Evolutionary conservation across 805 yeast genomes (phyloP).

Genomic region (Cyberlindnera veronae): DNA sequence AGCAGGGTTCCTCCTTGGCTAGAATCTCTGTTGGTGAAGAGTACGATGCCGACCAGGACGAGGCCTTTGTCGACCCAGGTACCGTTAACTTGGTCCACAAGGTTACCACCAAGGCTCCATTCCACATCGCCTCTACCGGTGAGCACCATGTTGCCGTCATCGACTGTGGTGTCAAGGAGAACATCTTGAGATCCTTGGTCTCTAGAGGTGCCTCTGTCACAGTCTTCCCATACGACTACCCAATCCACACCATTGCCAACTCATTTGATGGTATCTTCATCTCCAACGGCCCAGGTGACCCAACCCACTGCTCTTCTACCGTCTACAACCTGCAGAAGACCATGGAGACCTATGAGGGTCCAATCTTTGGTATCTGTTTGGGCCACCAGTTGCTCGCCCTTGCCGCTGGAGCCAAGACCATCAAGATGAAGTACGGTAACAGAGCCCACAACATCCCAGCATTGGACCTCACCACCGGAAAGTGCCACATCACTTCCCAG

Average conservation of each 20-base stretch:
- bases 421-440: constrained; percentile 95
- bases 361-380: constrained; percentile 95
- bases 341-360: constrained; percentile 64
- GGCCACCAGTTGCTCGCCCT: constrained; percentile 96
- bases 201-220: constrained; percentile 95
- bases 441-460: constrained; percentile 99
- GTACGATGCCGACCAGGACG: constrained; percentile 88
- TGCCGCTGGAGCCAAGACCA: constrained; percentile 91
- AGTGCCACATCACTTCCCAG: constrained; percentile 97
- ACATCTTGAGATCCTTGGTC: constrained; percentile 89
- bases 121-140: constrained; percentile 70
- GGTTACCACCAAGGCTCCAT: constrained; percentile 94
- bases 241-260: constrained; percentile 84
- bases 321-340: constrained; percentile 69
- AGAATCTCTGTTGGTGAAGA: constrained; percentile 87
- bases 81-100: constrained; percentile 84
- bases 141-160: constrained; percentile 83
- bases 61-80: constrained; percentile 88
- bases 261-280: constrained; percentile 93
- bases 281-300: constrained; percentile 98
- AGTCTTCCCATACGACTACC: constrained; percentile 94
- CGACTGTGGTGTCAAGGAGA: constrained; percentile 98
- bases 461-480: constrained; percentile 81
- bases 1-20: constrained; percentile 92
- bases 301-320: constrained; percentile 82